Conservation (phyloP, 148 eudicot species). For the Camellia sinensis region DNA sequence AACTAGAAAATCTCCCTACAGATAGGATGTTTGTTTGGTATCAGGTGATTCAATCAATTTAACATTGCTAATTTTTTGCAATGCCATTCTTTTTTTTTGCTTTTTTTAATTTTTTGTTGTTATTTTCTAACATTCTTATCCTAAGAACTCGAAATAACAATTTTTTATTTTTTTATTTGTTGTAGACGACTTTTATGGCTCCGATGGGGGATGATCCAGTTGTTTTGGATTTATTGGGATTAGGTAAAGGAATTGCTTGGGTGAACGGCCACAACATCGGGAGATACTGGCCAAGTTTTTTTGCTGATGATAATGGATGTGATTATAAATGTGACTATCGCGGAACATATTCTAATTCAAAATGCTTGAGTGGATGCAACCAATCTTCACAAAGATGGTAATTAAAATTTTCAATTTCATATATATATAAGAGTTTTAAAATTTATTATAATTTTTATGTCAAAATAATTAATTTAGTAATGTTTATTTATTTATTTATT, state of each 20-base stretch:
- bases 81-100: not conserved
- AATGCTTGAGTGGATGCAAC: constrained; percentile 26
- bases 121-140: not conserved
- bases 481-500: not conserved
- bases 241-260: constrained; percentile 43
- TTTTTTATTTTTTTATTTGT: not conserved
- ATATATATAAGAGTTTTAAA: not conserved
- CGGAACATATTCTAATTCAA: constrained; percentile 13
- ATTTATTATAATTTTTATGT: not conserved
- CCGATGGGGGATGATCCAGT: constrained; percentile 39
- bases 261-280: constrained; percentile 41
- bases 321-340: constrained; percentile 27
- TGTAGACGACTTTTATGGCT: constrained; percentile 33
- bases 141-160: not conserved
- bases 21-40: constrained; percentile 40
- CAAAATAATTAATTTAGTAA: not conserved
- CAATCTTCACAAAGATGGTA: constrained; percentile 37
- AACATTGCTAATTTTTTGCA: not conserved
- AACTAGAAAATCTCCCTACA: constrained; percentile 13
- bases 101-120: too few relatives aligned
- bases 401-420: not conserved
- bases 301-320: constrained; percentile 17
- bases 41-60: constrained; percentile 29
- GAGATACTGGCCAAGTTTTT: constrained; percentile 32
- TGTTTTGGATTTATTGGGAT: constrained; percentile 32